These are phyloP conservation scores for Chlamydomonas reinhardtii DNA, from an alignment of 163 green algal species.

Conservation along the genomic window DNA sequence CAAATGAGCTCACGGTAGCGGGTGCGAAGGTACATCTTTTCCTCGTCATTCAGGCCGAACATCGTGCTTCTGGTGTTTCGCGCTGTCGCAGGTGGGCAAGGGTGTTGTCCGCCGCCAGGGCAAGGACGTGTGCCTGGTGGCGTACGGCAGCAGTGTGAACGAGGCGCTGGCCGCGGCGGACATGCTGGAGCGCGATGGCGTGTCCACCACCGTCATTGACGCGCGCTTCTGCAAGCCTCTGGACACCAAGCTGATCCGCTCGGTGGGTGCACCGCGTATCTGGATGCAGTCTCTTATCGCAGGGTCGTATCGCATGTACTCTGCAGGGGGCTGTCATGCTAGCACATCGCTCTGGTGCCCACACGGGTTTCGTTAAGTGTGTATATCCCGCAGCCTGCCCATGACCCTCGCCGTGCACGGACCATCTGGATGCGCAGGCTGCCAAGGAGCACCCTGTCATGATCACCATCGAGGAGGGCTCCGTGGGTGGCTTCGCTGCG, in stretches of 20 bases:
- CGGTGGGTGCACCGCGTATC: neutral
- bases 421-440: slow-evolving; percentile 8
- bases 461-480: slow-evolving; percentile 98
- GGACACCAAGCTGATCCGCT: slow-evolving; percentile 86
- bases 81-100: slow-evolving; percentile 58
- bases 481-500: slow-evolving; percentile 96
- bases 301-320: no score
- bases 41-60: no score
- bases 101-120: slow-evolving; percentile 88
- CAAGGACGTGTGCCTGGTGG: slow-evolving; percentile 93
- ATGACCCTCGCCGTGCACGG: no score
- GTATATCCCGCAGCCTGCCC: no score
- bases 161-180: slow-evolving; percentile 91
- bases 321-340: no score
- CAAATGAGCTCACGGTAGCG: no score
- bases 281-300: no score
- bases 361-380: no score
- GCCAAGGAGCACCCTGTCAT: slow-evolving; percentile 89
- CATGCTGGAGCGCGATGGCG: slow-evolving; percentile 85
- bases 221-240: slow-evolving; percentile 99
- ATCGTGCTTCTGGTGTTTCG: neutral
- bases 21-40: no score
- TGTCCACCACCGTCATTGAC: slow-evolving; percentile 95
- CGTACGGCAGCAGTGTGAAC: slow-evolving; percentile 93
- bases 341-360: no score